Conservation (phyloP, 441 rosid genomes). For the Cnidoscolus chayamansa region DNA sequence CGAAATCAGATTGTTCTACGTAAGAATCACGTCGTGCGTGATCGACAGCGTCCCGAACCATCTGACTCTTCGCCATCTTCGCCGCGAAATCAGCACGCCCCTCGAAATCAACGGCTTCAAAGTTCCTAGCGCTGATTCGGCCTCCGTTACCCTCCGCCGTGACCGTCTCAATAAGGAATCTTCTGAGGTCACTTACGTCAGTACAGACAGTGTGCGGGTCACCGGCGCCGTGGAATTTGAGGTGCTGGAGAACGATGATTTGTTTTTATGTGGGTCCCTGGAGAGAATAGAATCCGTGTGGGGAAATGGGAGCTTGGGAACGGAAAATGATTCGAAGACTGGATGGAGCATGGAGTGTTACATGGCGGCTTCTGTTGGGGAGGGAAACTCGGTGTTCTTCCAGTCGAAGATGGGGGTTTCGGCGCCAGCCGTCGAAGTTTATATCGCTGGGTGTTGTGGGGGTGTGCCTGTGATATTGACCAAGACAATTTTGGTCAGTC, state of each 20-base stretch:
- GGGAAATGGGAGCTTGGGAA: constrained; percentile 31
- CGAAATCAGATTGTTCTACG: constrained; percentile 78
- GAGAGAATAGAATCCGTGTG: constrained; percentile 63
- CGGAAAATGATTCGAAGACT: constrained; percentile 47
- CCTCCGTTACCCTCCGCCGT: constrained; percentile 62
- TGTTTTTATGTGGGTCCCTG: constrained; percentile 69
- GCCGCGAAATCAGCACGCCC: constrained; percentile 63
- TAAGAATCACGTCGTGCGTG: constrained; percentile 58
- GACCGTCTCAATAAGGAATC: constrained; percentile 71
- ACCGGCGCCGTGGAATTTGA: constrained; percentile 79
- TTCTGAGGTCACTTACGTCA: constrained; percentile 77
- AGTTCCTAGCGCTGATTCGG: constrained; percentile 58
- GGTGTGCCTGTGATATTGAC: constrained; percentile 85
- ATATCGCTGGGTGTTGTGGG: constrained; percentile 80
- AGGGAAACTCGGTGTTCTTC: constrained; percentile 46
- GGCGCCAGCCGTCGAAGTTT: constrained; percentile 75
- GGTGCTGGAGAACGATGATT: constrained; percentile 48
- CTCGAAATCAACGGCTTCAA: constrained; percentile 76
- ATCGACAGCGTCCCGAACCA: constrained; percentile 59
- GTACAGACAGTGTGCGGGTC: constrained; percentile 77
- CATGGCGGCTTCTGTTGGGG: constrained; percentile 42
- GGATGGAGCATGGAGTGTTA: constrained; percentile 87
- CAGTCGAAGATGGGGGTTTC: constrained; percentile 56
- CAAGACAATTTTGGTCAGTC: constrained; percentile 65
- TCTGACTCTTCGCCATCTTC: constrained; percentile 67